phyloP scores from a whole-genome alignment of 169 alveolate genomes.

The Cryptosporidium andersoni region DNA sequence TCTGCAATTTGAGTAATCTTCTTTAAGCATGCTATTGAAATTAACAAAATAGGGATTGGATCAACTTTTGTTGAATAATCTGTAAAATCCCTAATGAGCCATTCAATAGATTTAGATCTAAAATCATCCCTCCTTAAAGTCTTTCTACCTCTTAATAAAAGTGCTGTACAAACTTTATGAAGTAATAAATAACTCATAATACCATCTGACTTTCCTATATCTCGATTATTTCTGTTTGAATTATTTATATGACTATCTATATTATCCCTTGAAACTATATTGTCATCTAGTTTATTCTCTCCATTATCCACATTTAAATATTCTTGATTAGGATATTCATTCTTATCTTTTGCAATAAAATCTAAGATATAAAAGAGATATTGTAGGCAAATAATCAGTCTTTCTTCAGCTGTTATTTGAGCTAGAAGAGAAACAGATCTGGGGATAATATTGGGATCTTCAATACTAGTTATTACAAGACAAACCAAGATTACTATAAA shows the following conservation, averaged over 20 bases:
- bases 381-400: constrained; percentile 54
- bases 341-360: neutral
- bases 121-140: constrained; percentile 33
- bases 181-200: constrained; percentile 5
- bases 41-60: constrained; percentile 28
- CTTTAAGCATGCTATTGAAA: constrained; percentile 13
- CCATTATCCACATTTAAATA: no score
- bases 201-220: neutral
- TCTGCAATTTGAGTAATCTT: neutral
- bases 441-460: constrained; percentile 26
- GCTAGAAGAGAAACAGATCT: constrained; percentile 34
- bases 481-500: constrained; percentile 13
- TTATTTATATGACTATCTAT: neutral
- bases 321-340: no score
- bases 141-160: constrained; percentile 53
- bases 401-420: constrained; percentile 53
- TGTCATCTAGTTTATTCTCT: neutral
- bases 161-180: constrained; percentile 9
- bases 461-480: constrained; percentile 42
- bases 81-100: constrained; percentile 28
- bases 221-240: neutral
- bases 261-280: neutral
- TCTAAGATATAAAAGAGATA: constrained; percentile 24
- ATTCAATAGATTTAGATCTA: neutral
- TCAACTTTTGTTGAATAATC: constrained; percentile 2